A percentile compares a stretch with the other conserved stretches of the same genome.
These are phyloP conservation scores for Musa balbisiana DNA, from an alignment of 202 grass and related monocot genomes.

Conservation along the genomic window DNA sequence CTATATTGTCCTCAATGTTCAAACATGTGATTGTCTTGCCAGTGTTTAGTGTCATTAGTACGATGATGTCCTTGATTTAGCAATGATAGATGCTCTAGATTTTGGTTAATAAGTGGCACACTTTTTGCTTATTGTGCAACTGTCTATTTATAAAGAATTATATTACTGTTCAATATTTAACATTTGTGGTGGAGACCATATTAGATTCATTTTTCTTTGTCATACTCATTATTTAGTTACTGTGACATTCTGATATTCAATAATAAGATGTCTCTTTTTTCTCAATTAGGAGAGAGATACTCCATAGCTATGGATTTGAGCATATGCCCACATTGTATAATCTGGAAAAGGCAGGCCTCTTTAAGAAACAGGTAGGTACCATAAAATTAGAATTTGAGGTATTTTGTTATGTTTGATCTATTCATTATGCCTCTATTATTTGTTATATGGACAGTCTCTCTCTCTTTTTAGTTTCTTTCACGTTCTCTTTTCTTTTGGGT, in stretches of 20 bases:
- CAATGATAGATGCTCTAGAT: too few relatives aligned
- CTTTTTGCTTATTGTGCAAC: too few relatives aligned
- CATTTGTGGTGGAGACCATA: too few relatives aligned
- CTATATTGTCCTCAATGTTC: too few relatives aligned
- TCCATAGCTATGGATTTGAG: conserved; percentile 97
- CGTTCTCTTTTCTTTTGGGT: not conserved
- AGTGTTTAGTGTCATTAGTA: too few relatives aligned
- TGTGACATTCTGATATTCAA: not conserved
- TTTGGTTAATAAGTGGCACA: too few relatives aligned
- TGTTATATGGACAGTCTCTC: not conserved
- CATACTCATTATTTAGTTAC: not conserved
- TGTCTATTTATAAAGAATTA: too few relatives aligned
- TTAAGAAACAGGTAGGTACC: conserved; percentile 63
- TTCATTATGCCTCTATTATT: conserved; percentile 5
- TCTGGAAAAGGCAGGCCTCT: conserved; percentile 83
- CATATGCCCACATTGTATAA: conserved; percentile 79
- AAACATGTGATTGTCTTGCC: too few relatives aligned
- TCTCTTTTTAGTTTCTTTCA: not conserved
- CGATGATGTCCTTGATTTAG: too few relatives aligned
- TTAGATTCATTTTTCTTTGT: not conserved
- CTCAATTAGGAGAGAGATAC: conserved; percentile 66
- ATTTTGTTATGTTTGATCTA: conserved; percentile 15
- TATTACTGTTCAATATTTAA: too few relatives aligned
- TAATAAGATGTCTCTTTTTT: conserved; percentile 7
- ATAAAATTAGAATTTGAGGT: not conserved